Evolutionary conservation across 192 early-diverging fungal species (phyloP).

Genomic region (Jimgerdemannia flammicorona): DNA sequence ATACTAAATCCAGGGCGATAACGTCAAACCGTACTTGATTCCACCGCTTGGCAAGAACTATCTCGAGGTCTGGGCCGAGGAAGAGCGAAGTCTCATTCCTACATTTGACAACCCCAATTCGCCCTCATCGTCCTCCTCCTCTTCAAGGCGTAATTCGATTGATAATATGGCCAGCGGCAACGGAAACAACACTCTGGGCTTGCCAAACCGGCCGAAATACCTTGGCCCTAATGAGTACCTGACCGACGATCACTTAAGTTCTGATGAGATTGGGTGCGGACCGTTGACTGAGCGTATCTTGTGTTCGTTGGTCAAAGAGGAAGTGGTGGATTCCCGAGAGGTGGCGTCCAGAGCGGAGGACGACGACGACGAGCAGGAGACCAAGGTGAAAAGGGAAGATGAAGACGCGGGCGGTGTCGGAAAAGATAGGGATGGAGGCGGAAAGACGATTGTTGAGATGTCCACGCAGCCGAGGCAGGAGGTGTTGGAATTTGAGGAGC

Average conservation of each 20-base stretch:
- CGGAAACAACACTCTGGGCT: too few species aligned
- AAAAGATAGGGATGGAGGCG: slow-evolving; percentile 31
- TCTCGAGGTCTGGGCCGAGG: slow-evolving; percentile 58
- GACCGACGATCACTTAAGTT: slow-evolving; percentile 23
- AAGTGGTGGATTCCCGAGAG: too few species aligned
- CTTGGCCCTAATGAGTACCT: slow-evolving; percentile 20
- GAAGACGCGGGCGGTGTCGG: slow-evolving; percentile 28
- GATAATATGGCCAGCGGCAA: not conserved
- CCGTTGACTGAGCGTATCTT: slow-evolving; percentile 80
- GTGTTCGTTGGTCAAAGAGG: slow-evolving; percentile 60
- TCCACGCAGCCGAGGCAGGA: slow-evolving; percentile 18
- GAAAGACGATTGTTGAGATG: slow-evolving; percentile 58
- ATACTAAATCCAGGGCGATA: slow-evolving; percentile 45
- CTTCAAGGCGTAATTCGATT: not conserved
- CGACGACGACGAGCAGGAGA: not conserved
- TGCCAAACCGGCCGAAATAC: not conserved
- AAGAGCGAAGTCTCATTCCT: slow-evolving; percentile 57
- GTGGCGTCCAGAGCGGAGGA: too few species aligned
- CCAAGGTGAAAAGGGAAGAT: slow-evolving; percentile 50
- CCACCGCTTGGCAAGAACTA: slow-evolving; percentile 83
- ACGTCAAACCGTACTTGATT: slow-evolving; percentile 62
- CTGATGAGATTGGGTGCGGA: slow-evolving; percentile 24
- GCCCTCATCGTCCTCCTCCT: slow-evolving; percentile 5
- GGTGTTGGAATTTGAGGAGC: slow-evolving; percentile 59
- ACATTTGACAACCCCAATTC: slow-evolving; percentile 24